Conservation (phyloP, 2,329 filamentous ascomycete genomes). For the Botrytis porri region DNA sequence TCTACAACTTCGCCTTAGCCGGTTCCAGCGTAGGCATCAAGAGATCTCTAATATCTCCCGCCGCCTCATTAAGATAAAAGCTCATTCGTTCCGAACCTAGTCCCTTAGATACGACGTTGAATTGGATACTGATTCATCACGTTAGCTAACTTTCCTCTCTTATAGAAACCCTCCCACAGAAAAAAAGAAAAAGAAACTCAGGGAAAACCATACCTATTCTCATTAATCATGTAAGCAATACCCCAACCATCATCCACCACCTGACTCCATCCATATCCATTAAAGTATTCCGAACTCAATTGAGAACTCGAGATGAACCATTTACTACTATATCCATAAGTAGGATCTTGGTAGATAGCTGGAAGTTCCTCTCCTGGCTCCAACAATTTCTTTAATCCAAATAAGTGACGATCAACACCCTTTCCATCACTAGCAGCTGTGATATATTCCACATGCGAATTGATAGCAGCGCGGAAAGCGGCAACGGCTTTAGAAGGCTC, state of each 20-base stretch:
- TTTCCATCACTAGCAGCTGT: constrained; percentile 83
- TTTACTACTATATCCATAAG: constrained; percentile 75
- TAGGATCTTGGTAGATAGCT: constrained; percentile 80
- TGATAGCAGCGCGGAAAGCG: constrained; percentile 78
- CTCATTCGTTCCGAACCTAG: constrained; percentile 90
- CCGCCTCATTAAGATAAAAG: constrained; percentile 92
- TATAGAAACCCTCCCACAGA: too few species aligned
- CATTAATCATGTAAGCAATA: constrained; percentile 99
- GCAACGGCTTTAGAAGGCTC: constrained; percentile 64
- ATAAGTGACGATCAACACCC: constrained; percentile 94
- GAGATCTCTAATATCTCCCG: constrained; percentile 82
- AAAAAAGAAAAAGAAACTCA: not conserved
- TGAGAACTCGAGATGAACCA: constrained; percentile 92
- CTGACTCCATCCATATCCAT: constrained; percentile 98
- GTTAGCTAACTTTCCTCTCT: not conserved
- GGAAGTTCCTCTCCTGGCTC: constrained; percentile 78
- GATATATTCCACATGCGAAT: constrained; percentile 87
- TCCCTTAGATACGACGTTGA: constrained; percentile 95
- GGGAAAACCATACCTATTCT: constrained; percentile 68
- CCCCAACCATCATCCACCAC: constrained; percentile 95
- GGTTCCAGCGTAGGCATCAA: constrained; percentile 75
- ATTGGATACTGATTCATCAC: constrained; percentile 70
- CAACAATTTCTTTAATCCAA: constrained; percentile 89
- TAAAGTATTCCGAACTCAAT: constrained; percentile 94
- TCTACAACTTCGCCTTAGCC: constrained; percentile 83